Evolutionary conservation across 345 rosid genomes (phyloP).

Genomic region (Orychophragmus violaceus): DNA sequence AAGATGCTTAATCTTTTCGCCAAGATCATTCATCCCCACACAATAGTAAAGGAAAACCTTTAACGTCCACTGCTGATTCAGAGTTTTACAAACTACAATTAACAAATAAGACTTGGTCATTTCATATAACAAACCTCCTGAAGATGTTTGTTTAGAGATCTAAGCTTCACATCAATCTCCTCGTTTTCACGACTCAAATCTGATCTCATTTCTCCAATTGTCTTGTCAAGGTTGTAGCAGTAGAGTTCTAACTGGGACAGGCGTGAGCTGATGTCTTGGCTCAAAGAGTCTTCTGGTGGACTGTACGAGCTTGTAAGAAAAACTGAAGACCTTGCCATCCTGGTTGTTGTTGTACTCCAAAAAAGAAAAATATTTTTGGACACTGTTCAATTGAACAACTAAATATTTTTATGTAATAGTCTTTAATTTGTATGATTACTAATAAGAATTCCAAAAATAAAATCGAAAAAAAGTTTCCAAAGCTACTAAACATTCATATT

Average conservation of each 20-base stretch:
- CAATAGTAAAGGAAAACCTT: no score
- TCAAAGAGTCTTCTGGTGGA: slow-evolving; percentile 80
- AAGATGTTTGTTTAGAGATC: slow-evolving; percentile 81
- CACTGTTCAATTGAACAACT: no score
- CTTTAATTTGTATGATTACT: no score
- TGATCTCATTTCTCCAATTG: slow-evolving; percentile 86
- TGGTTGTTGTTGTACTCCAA: no score
- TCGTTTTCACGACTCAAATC: slow-evolving; percentile 62
- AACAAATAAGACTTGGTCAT: not conserved
- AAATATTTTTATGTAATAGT: no score
- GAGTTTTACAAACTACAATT: not conserved
- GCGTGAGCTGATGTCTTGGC: slow-evolving; percentile 81
- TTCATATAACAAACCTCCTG: slow-evolving; percentile 61
- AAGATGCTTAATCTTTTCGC: no score
- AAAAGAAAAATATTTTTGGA: no score
- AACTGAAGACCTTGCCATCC: slow-evolving; percentile 59
- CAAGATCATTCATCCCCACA: no score
- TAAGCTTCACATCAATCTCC: slow-evolving; percentile 79
- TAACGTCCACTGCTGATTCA: not conserved
- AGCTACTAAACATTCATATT: no score
- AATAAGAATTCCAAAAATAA: no score
- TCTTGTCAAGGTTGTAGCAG: slow-evolving; percentile 92
- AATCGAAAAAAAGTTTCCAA: no score
- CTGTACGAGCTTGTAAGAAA: slow-evolving; percentile 57
- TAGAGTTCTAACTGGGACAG: slow-evolving; percentile 82